Evolutionary conservation across 768 basidiomycete species (phyloP), one percentile per base, ranked within the genome.

Genomic region (Vararia minispora): DNA sequence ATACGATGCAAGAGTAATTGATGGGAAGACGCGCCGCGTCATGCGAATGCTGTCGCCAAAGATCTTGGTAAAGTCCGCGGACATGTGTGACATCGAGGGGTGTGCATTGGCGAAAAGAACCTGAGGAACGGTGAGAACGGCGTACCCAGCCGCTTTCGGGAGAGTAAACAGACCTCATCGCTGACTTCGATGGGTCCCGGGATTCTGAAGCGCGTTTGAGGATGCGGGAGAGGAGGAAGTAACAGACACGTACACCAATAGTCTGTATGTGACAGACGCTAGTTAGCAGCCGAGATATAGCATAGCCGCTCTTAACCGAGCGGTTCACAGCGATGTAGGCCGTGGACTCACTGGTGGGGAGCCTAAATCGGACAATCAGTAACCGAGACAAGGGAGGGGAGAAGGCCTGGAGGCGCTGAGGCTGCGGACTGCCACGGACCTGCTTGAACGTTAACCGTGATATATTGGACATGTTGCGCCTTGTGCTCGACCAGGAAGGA

Each of bases 81-180:
- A 83, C 50, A 90, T 76, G 58, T 97, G 92, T 37, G 84, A 85
- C 68, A 90, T 70, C 38, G 80, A 75, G 0, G 90, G 89, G 50
- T 86, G 87, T 0, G 95, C 94, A 67, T 97, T 97, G 52, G 91
- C 90, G 51, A 67, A 79, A 48, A 98, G 79, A 42, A 98, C 91
- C 71, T 83, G 48, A 39, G 30, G 16, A 25, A 32, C 22, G 34
- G 37, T 40, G 17, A 39, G 22, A 5, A 16, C 10, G 16, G 18
- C 20, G 16, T 16, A 30, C 12, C n/a, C 44, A 22, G 43, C 32
- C 22, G 27, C 28, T 30, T 20, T 18, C 7, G 35, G 39, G 38
- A 37, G 32, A 18, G 17, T 18, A 33, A 31, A 49, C 61, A 23
- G 39, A 73, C 74, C 50, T 76, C 72, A 55, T 82, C 74, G 16